These are phyloP conservation scores for Sporothrix dimorphospora DNA, from an alignment of 2,329 filamentous ascomycete genomes.

Conservation along the genomic window DNA sequence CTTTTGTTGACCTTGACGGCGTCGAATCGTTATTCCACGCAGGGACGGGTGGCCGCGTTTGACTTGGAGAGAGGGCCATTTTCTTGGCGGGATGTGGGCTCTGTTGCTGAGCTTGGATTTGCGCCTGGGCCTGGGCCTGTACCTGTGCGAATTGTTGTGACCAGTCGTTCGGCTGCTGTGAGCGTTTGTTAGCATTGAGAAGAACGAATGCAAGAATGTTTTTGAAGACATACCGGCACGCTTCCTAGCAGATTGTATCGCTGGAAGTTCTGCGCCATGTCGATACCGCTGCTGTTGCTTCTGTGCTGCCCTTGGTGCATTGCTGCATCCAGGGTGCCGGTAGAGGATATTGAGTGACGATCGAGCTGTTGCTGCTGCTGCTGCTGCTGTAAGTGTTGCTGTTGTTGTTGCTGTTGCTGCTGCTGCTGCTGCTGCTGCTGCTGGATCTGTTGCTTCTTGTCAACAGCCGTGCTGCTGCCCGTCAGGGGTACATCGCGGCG, in stretches of 20 bases:
- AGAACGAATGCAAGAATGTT: constrained; percentile 7
- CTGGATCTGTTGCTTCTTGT: constrained; percentile 51
- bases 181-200: background rate
- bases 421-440: constrained; percentile 38
- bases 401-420: constrained; percentile 1
- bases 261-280: constrained; percentile 37
- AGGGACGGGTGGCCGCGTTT: constrained; percentile 58
- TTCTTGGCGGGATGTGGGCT: constrained; percentile 57
- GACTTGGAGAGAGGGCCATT: constrained; percentile 55
- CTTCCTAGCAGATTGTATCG: constrained; percentile 42
- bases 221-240: constrained; percentile 39
- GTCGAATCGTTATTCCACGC: constrained; percentile 50
- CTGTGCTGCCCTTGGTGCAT: constrained; percentile 27
- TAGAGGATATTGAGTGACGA: background rate
- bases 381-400: constrained; percentile 6
- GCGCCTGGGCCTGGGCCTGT: constrained; percentile 6
- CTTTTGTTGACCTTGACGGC: constrained; percentile 18
- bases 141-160: constrained; percentile 38
- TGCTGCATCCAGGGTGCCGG: background rate
- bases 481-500: constrained; percentile 82
- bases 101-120: constrained; percentile 37
- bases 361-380: constrained; percentile 23
- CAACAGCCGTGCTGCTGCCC: constrained; percentile 38
- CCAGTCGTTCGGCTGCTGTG: constrained; percentile 51
- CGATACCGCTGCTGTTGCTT: constrained; percentile 24